Evolutionary conservation across 768 basidiomycete species (phyloP).

Genomic region (Chalciporus pseudorubinellus): DNA sequence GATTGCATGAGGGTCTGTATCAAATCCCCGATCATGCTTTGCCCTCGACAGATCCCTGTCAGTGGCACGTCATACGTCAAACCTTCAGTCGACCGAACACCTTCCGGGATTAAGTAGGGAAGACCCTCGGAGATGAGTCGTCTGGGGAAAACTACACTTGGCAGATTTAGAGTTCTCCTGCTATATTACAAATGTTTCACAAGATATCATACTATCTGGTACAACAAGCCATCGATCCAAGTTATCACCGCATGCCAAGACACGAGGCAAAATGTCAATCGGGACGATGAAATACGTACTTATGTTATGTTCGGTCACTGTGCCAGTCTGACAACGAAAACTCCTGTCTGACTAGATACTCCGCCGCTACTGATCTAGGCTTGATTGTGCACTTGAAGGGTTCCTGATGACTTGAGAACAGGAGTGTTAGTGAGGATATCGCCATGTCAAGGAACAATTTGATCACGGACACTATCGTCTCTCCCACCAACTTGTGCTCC

Average conservation of each 20-base stretch:
- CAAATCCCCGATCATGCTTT: too few relatives aligned
- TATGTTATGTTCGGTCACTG: background rate
- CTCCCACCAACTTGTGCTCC: slow-evolving; percentile 35
- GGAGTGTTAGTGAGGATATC: background rate
- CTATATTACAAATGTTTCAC: background rate
- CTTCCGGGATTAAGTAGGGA: background rate
- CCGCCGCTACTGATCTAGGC: slow-evolving; percentile 5
- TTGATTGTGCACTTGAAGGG: slow-evolving; percentile 16
- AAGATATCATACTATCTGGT: background rate
- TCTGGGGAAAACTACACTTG: background rate
- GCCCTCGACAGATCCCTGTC: too few relatives aligned
- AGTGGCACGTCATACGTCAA: background rate
- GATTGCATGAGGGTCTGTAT: too few relatives aligned
- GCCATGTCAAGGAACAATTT: background rate
- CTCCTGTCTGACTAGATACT: background rate
- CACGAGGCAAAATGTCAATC: background rate
- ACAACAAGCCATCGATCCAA: too few relatives aligned
- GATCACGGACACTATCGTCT: slow-evolving; percentile 8
- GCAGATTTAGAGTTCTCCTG: background rate
- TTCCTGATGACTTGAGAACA: background rate
- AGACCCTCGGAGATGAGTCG: background rate
- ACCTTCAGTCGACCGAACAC: background rate
- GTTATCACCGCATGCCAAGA: too few relatives aligned
- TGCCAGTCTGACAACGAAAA: background rate
- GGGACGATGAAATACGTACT: background rate